Base-by-base conservation (phyloP, 2,329 filamentous ascomycete genomes). In the Paecilomyces sp. region DNA sequence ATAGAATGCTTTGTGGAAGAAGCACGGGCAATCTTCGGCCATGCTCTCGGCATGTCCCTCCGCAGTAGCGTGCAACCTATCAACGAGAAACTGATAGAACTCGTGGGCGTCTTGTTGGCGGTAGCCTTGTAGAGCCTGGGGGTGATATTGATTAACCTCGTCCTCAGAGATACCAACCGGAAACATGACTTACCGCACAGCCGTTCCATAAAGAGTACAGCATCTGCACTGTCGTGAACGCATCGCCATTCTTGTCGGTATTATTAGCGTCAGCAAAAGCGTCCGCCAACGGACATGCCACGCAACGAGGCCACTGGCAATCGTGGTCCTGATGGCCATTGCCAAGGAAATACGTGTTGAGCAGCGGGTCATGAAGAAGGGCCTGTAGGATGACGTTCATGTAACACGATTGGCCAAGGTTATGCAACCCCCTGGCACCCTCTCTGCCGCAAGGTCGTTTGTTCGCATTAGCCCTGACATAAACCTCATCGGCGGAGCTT, bases 361-460 rank as follows among this genome's bases (percentile, higher is more conserved):
- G 83, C 53, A 97, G 83, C 0, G 93, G 93, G 70, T 97, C 97
- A 77, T 97, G 93, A 58, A 97, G 84, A 67, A 99, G 87, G 59
- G 89, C 92, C 74, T 97, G 94, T 15, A 99, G 81, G 55, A 97
- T 92, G 31, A 97, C 93, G 67, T 94, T 96, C 83, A 97, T 93
- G 76, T 97, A 99, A 79, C 93, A 99, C 11, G 94, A 97, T 60
- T 95, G 92, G n/a, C 93, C 94, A 73, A 96, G 93, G 70, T 97
- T 99, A 76, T 96, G 97, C 62, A 99, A 88, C 33, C 93, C 93
- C 36, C 94, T 87, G 47, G 97, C 85, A 9, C 94, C 93, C 65
- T 89, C 92, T 18, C 91, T 92, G 59, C 90, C 87, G 71, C 93
- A 97, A 12, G 91, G 89, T 6, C 90, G 88, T 60, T 87, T 84